Evolutionary conservation across 2,329 filamentous ascomycete genomes (phyloP).

Genomic region (Clonostachys solani): DNA sequence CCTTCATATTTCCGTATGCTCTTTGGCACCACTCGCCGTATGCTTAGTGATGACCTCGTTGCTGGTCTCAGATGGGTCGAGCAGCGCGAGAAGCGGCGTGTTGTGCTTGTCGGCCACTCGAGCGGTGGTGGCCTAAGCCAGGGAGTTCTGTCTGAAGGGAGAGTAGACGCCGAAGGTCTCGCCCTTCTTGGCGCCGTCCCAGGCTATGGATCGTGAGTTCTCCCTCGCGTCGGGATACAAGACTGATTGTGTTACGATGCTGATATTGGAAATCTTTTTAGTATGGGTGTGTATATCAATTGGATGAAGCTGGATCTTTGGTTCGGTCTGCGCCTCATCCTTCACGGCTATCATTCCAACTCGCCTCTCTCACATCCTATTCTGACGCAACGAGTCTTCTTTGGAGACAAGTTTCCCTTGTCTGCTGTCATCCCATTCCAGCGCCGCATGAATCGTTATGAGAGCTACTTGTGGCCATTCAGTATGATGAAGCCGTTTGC

Average conservation of each 20-base stretch:
- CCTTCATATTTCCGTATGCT: slow-evolving; percentile 43
- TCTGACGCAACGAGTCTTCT: slow-evolving; percentile 46
- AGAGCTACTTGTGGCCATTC: slow-evolving; percentile 47
- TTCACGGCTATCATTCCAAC: slow-evolving; percentile 43
- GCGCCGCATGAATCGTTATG: slow-evolving; percentile 37
- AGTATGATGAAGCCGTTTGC: slow-evolving; percentile 41
- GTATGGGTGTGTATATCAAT: slow-evolving; percentile 40
- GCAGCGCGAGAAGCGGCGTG: slow-evolving; percentile 10
- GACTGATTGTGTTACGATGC: no score
- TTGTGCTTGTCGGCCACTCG: slow-evolving; percentile 45
- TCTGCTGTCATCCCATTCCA: slow-evolving; percentile 35
- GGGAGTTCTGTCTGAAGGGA: slow-evolving; percentile 35
- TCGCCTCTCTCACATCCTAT: slow-evolving; percentile 45
- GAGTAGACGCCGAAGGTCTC: slow-evolving; percentile 34
- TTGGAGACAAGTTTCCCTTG: slow-evolving; percentile 35
- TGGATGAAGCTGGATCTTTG: slow-evolving; percentile 41
- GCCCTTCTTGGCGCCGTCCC: slow-evolving; percentile 42
- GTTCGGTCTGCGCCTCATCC: slow-evolving; percentile 38
- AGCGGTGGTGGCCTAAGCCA: slow-evolving; percentile 46
- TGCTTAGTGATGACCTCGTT: slow-evolving; percentile 38
- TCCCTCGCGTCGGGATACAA: background rate
- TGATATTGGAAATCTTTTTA: background rate
- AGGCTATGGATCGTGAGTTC: slow-evolving; percentile 19
- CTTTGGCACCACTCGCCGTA: slow-evolving; percentile 34
- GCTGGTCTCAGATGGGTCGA: slow-evolving; percentile 31